These are phyloP conservation scores for Termitomyces heimii DNA, from an alignment of 768 basidiomycete genomes.

Conservation along the genomic window DNA sequence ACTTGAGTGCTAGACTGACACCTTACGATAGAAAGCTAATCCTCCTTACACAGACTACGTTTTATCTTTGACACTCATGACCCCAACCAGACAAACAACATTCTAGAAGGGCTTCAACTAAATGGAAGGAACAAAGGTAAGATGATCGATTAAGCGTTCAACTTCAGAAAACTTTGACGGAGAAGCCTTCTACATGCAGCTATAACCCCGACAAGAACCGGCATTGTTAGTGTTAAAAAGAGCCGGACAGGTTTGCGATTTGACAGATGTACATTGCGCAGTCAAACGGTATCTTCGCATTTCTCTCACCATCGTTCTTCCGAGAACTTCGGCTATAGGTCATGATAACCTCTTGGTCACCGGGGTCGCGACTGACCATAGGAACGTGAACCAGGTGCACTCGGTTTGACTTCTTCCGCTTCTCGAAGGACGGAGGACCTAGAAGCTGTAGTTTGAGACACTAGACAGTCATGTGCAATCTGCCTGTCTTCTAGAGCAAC, in stretches of 20 bases:
- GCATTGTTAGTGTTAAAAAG: background rate
- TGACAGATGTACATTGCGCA: background rate
- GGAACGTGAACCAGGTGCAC: slow-evolving; percentile 26
- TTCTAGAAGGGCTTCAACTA: slow-evolving; percentile 27
- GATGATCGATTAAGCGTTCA: slow-evolving; percentile 20
- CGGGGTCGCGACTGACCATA: slow-evolving; percentile 28
- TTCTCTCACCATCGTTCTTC: background rate
- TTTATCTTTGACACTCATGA: slow-evolving; percentile 26
- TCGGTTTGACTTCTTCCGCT: slow-evolving; percentile 30
- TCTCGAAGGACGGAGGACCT: slow-evolving; percentile 23
- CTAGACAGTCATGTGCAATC: background rate
- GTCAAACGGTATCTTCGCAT: background rate
- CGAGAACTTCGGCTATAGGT: slow-evolving; percentile 21
- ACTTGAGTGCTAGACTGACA: no score
- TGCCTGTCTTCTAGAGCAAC: background rate
- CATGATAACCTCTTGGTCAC: slow-evolving; percentile 26
- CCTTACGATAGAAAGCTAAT: slow-evolving; percentile 21
- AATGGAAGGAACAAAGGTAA: slow-evolving; percentile 29
- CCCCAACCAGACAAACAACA: slow-evolving; percentile 21
- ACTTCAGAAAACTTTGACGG: slow-evolving; percentile 27
- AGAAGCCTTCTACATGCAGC: background rate
- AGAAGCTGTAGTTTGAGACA: slow-evolving; percentile 21
- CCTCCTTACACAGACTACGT: slow-evolving; percentile 29
- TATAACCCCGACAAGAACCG: background rate
- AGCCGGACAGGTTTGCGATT: background rate